Conservation (phyloP, 768 basidiomycete genomes). For the Calocera viscosa region DNA sequence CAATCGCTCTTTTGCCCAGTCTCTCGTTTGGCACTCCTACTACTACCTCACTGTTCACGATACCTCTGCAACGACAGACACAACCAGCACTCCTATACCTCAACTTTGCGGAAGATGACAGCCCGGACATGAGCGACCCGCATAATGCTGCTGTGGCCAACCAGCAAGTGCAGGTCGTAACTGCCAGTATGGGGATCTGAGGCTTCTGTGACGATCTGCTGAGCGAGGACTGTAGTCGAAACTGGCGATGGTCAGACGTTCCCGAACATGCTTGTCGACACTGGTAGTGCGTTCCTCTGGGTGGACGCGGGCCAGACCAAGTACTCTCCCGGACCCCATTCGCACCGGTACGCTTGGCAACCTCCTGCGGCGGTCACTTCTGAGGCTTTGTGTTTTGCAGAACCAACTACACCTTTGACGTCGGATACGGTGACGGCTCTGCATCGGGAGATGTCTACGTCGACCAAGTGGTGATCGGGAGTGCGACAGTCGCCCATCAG, state of each 20-base stretch:
- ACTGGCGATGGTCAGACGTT: not conserved
- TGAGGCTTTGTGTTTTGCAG: not conserved
- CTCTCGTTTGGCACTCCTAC: not conserved
- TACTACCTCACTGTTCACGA: not conserved
- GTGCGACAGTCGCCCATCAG: not conserved
- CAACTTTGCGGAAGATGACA: not conserved
- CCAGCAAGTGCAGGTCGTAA: conserved; percentile 4
- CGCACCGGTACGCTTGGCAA: not conserved
- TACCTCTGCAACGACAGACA: not conserved
- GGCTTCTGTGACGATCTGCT: not conserved
- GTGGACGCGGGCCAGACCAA: not conserved
- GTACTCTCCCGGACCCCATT: not conserved
- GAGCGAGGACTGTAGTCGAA: not conserved
- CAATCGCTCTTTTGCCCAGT: not conserved
- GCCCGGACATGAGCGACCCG: not conserved
- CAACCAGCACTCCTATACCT: not conserved
- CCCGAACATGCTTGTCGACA: not conserved
- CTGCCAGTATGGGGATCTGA: not conserved
- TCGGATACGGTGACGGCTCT: not conserved
- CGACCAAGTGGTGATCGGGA: not conserved
- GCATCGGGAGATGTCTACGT: not conserved
- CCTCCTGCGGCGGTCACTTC: not conserved
- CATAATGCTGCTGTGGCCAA: not conserved
- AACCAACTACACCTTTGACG: not conserved
- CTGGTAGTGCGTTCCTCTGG: not conserved